Percentiles rank a stretch among this genome's conserved stretches.
phyloP scores from a whole-genome alignment of 352 stramenopile genomes.

The Pythium utonaiense region DNA sequence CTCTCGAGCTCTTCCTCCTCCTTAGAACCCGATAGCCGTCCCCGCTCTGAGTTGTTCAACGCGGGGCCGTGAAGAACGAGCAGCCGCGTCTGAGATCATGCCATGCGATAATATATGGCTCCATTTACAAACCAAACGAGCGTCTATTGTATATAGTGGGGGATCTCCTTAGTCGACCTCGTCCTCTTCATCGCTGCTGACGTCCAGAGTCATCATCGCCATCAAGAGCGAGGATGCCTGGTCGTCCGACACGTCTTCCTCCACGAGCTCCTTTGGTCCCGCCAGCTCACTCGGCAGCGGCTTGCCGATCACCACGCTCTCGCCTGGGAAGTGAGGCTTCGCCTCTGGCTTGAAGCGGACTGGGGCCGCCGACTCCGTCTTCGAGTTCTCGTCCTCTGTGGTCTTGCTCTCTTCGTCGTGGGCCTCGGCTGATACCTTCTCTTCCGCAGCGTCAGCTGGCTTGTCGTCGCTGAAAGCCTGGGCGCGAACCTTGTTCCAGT shows the following conservation, averaged over 20 bases:
- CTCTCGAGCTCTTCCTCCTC: slow-evolving; percentile 3
- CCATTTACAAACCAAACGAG: not conserved
- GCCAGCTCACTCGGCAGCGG: slow-evolving; percentile 32
- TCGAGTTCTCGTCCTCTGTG: not conserved
- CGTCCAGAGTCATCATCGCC: slow-evolving; percentile 71
- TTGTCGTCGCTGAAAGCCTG: slow-evolving; percentile 59
- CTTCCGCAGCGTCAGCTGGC: not conserved
- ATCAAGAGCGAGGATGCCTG: slow-evolving; percentile 57
- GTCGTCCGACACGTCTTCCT: slow-evolving; percentile 70
- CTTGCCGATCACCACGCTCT: slow-evolving; percentile 32
- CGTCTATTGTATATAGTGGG: not conserved
- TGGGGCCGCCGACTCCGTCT: not conserved
- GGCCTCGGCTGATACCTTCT: not conserved
- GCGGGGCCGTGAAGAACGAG: not conserved
- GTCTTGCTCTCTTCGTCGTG: not conserved
- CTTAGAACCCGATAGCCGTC: slow-evolving; percentile 4
- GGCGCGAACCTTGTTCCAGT: slow-evolving; percentile 73
- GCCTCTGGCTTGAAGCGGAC: not conserved
- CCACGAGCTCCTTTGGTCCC: slow-evolving; percentile 25
- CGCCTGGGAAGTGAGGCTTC: not conserved
- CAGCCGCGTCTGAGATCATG: slow-evolving; percentile 7
- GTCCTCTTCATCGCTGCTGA: slow-evolving; percentile 86
- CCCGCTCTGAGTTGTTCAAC: slow-evolving; percentile 1
- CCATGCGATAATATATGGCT: slow-evolving; percentile 7
- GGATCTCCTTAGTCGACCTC: slow-evolving; percentile 23